Conservation (phyloP, 176 grass and related monocot species). For the Oryza australiensis region DNA sequence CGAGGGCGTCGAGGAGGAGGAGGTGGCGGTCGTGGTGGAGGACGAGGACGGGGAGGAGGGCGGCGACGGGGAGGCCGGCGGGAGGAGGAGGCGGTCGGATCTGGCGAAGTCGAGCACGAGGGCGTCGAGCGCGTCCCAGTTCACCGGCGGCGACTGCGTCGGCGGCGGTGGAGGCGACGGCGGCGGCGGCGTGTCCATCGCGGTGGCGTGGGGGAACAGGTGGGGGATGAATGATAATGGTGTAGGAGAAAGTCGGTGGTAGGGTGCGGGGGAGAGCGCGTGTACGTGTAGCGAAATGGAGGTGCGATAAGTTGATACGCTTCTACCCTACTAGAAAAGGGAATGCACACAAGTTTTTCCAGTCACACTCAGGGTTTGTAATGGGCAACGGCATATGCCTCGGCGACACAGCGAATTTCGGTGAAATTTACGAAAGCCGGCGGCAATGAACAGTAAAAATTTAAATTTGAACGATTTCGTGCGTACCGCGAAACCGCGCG, state of each 20-base stretch:
- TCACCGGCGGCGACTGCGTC: constrained; percentile 37
- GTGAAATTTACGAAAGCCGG: too few species aligned
- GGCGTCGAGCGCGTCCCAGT: constrained; percentile 69
- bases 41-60: constrained; percentile 47
- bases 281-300: constrained; percentile 20
- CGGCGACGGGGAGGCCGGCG: constrained; percentile 35
- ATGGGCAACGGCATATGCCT: too few species aligned
- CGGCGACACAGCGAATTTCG: too few species aligned
- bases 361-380: too few species aligned
- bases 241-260: constrained; percentile 33
- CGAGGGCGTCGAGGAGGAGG: constrained; percentile 41
- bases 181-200: constrained; percentile 39
- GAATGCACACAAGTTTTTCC: too few species aligned
- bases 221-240: not conserved
- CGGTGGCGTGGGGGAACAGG: constrained; percentile 6
- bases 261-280: not conserved
- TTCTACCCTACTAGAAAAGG: too few species aligned
- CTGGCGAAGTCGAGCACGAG: constrained; percentile 69
- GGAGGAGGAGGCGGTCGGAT: constrained; percentile 65
- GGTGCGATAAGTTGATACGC: constrained; percentile 3
- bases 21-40: constrained; percentile 37
- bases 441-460: too few species aligned
- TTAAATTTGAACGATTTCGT: too few species aligned
- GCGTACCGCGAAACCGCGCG: too few species aligned
- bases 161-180: not conserved